Conservation (phyloP, 148 eudicot species). For the Nepenthes mirabilis region DNA sequence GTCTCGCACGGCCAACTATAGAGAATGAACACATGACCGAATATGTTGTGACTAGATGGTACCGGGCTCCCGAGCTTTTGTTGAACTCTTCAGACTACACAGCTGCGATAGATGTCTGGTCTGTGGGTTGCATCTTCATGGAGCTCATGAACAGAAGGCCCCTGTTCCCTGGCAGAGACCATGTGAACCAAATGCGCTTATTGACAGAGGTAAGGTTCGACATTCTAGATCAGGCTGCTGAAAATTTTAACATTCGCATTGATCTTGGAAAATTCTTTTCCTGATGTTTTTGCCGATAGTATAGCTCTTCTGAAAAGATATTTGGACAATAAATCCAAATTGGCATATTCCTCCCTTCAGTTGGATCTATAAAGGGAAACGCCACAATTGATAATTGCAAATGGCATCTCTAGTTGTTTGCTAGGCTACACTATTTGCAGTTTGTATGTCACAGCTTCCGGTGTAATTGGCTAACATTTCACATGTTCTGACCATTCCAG, state of each 20-base stretch:
- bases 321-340: no score
- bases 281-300: no score
- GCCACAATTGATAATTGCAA: no score
- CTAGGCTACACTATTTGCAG: no score
- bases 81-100: constrained; percentile 83
- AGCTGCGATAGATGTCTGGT: constrained; percentile 87
- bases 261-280: no score
- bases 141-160: constrained; percentile 85
- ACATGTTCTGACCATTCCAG: constrained; percentile 14
- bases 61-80: constrained; percentile 82
- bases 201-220: constrained; percentile 51
- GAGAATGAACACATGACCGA: constrained; percentile 88
- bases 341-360: no score
- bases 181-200: constrained; percentile 75
- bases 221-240: background rate
- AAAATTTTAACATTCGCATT: background rate
- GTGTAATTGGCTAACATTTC: no score
- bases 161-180: constrained; percentile 74
- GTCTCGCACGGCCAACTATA: constrained; percentile 67
- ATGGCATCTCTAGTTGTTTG: no score
- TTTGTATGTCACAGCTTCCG: no score
- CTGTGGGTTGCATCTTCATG: constrained; percentile 91
- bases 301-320: no score
- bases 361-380: no score
- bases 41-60: constrained; percentile 89